phyloP scores from a whole-genome alignment of 2,329 filamentous ascomycete genomes.

The Phyllosticta capitalensis region DNA sequence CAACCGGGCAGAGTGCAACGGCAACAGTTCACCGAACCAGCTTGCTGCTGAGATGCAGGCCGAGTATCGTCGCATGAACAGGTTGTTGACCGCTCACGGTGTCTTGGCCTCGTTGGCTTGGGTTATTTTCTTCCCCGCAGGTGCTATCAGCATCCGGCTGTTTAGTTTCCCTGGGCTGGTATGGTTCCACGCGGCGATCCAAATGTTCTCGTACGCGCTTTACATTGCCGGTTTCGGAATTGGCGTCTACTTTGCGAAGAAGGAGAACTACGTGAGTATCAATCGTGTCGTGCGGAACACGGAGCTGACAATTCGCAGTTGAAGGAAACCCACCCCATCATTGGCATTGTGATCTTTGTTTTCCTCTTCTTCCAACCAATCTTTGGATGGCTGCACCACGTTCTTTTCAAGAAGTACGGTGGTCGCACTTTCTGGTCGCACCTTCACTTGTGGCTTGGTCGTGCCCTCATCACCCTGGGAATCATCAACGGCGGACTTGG shows the following conservation, averaged over 20 bases:
- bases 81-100: constrained; percentile 35
- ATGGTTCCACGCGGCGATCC: constrained; percentile 38
- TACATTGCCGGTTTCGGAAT: constrained; percentile 42
- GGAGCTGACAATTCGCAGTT: constrained; percentile 21
- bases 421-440: constrained; percentile 35
- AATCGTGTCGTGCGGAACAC: neutral
- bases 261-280: constrained; percentile 23
- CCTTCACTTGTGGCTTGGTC: constrained; percentile 45
- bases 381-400: constrained; percentile 42
- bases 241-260: constrained; percentile 40
- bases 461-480: constrained; percentile 39
- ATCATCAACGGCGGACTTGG: constrained; percentile 48
- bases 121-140: constrained; percentile 36
- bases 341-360: constrained; percentile 40
- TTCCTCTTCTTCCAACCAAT: constrained; percentile 44
- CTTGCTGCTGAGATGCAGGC: neutral
- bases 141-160: constrained; percentile 34
- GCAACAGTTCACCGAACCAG: neutral
- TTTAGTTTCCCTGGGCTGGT: constrained; percentile 34
- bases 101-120: constrained; percentile 35
- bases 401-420: constrained; percentile 35
- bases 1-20: neutral
- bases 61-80: constrained; percentile 5
- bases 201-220: constrained; percentile 39
- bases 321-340: constrained; percentile 38